Conservation (phyloP, 2,329 filamentous ascomycete species). For the Neocatenulostroma microsporum region DNA sequence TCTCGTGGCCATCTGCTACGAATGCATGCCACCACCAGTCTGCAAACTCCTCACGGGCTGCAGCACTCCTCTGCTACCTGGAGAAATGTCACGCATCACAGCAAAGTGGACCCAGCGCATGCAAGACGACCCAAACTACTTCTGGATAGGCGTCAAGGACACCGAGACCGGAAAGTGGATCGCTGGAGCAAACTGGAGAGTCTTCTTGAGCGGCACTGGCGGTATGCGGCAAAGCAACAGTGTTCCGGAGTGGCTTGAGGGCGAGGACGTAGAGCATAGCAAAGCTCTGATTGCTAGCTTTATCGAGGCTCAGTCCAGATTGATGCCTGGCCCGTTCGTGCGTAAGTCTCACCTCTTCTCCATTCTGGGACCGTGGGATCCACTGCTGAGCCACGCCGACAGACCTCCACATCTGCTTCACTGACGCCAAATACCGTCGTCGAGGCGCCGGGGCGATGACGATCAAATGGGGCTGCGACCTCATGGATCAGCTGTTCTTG, state of each 20-base stretch:
- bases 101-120: slow-evolving; percentile 13
- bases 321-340: slow-evolving; percentile 4
- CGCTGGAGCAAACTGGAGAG: slow-evolving; percentile 24
- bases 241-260: slow-evolving; percentile 6
- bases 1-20: slow-evolving; percentile 5
- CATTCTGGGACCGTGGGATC: no score
- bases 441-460: slow-evolving; percentile 21
- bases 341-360: slow-evolving; percentile 1
- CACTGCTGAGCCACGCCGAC: neutral
- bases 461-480: slow-evolving; percentile 32
- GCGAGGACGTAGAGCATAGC: slow-evolving; percentile 2
- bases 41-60: slow-evolving; percentile 19
- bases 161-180: slow-evolving; percentile 20
- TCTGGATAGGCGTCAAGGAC: slow-evolving; percentile 28
- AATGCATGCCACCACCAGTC: slow-evolving; percentile 9
- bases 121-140: slow-evolving; percentile 15
- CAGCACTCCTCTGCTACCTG: slow-evolving; percentile 2
- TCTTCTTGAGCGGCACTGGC: slow-evolving; percentile 1
- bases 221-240: neutral
- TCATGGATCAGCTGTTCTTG: slow-evolving; percentile 26
- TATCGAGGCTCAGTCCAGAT: neutral
- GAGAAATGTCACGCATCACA: slow-evolving; percentile 8
- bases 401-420: slow-evolving; percentile 14
- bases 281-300: neutral
- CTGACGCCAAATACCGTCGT: slow-evolving; percentile 5